Evolutionary conservation across 305 asterid genomes (phyloP).

Genomic region (Fraxinus floribunda): DNA sequence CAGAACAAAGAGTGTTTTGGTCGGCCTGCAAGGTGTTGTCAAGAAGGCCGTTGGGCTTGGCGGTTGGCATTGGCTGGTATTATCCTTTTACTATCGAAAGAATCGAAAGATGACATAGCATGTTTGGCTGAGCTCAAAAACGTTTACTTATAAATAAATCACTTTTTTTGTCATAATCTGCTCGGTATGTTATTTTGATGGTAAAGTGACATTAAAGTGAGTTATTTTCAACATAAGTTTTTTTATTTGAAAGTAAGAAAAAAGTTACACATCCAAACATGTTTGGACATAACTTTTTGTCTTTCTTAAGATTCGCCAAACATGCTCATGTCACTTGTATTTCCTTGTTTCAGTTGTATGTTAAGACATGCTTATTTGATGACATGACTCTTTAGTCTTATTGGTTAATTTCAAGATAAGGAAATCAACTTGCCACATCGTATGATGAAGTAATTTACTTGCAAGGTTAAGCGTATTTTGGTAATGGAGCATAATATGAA

Average conservation of each 20-base stretch:
- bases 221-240: neutral
- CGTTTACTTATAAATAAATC: neutral
- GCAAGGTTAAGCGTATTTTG: neutral
- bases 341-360: neutral
- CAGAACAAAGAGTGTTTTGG: constrained; percentile 90
- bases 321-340: neutral
- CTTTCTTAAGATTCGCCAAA: neutral
- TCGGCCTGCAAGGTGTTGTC: constrained; percentile 96
- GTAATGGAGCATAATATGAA: neutral
- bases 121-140: neutral
- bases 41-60: constrained; percentile 99
- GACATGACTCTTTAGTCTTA: neutral
- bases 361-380: neutral
- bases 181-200: neutral
- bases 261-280: neutral
- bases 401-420: neutral
- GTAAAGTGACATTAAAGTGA: neutral
- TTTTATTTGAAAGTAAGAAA: neutral
- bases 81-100: neutral
- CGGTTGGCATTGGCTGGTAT: constrained; percentile 99
- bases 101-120: constrained; percentile 1
- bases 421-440: neutral
- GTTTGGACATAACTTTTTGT: neutral
- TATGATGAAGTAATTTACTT: neutral
- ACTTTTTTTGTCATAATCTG: neutral